Evolutionary conservation across 116 monocot genomes (phyloP).

Genomic region (Dioscorea cayenensis): DNA sequence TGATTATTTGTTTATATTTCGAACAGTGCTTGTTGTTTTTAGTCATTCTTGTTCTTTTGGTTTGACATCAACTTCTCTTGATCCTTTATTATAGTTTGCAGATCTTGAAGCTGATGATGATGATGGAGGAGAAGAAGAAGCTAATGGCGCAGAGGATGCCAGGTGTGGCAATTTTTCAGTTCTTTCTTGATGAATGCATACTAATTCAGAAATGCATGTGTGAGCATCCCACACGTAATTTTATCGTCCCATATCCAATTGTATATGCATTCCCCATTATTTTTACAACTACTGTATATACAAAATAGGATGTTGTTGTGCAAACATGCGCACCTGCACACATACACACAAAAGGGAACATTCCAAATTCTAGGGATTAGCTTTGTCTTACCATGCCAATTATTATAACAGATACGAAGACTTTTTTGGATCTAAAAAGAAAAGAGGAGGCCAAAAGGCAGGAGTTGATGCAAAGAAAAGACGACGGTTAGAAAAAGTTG

Average conservation of each 20-base stretch:
- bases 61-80: neutral
- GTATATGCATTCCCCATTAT: neutral
- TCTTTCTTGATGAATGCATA: neutral
- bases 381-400: neutral
- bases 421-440: slow-evolving; percentile 54
- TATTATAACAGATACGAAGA: slow-evolving; percentile 68
- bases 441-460: slow-evolving; percentile 13
- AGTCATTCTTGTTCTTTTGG: neutral
- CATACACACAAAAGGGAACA: no score
- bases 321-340: no score
- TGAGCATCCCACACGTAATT: neutral
- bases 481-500: slow-evolving; percentile 15
- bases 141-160: slow-evolving; percentile 25
- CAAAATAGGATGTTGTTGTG: no score
- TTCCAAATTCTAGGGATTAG: neutral
- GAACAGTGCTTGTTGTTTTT: neutral
- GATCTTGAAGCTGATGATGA: slow-evolving; percentile 34
- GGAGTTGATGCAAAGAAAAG: slow-evolving; percentile 21
- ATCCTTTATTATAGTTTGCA: slow-evolving; percentile 32
- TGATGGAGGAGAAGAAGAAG: slow-evolving; percentile 25
- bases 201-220: neutral
- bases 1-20: no score
- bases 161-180: slow-evolving; percentile 17
- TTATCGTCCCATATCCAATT: neutral
- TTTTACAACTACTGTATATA: no score